phyloP scores from a whole-genome alignment of 768 basidiomycete species.

The Lentinula lateritia region DNA sequence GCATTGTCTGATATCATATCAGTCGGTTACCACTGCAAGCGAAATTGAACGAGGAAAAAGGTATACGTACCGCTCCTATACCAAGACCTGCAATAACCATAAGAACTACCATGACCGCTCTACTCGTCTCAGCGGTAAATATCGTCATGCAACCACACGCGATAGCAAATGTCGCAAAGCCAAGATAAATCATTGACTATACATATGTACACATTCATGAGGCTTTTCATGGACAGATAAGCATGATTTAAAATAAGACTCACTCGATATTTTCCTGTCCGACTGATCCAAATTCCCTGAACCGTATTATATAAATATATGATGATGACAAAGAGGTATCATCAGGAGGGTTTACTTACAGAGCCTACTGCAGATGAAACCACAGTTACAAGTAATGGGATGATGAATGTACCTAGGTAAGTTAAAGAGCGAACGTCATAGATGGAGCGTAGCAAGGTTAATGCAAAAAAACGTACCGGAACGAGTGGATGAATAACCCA shows the following conservation, averaged over 20 bases:
- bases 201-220: neutral
- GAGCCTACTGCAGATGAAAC: slow-evolving; percentile 50
- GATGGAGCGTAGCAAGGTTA: too few relatives aligned
- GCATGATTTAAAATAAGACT: too few relatives aligned
- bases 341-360: slow-evolving; percentile 24
- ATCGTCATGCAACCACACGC: slow-evolving; percentile 67
- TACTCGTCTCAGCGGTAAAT: slow-evolving; percentile 40
- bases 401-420: slow-evolving; percentile 46
- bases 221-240: too few relatives aligned
- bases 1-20: slow-evolving; percentile 33
- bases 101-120: slow-evolving; percentile 49
- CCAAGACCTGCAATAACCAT: slow-evolving; percentile 59
- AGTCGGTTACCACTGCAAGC: too few relatives aligned
- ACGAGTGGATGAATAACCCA: slow-evolving; percentile 58
- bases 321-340: neutral
- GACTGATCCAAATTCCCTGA: slow-evolving; percentile 60
- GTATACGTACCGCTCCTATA: slow-evolving; percentile 40
- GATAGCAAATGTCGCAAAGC: slow-evolving; percentile 65
- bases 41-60: neutral
- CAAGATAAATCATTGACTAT: slow-evolving; percentile 47
- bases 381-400: slow-evolving; percentile 64
- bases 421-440: neutral
- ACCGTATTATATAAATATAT: too few relatives aligned
- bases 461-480: slow-evolving; percentile 18
- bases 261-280: slow-evolving; percentile 60